Conservation (phyloP, 768 basidiomycete species). For the Tricholoma hemisulphureum region DNA sequence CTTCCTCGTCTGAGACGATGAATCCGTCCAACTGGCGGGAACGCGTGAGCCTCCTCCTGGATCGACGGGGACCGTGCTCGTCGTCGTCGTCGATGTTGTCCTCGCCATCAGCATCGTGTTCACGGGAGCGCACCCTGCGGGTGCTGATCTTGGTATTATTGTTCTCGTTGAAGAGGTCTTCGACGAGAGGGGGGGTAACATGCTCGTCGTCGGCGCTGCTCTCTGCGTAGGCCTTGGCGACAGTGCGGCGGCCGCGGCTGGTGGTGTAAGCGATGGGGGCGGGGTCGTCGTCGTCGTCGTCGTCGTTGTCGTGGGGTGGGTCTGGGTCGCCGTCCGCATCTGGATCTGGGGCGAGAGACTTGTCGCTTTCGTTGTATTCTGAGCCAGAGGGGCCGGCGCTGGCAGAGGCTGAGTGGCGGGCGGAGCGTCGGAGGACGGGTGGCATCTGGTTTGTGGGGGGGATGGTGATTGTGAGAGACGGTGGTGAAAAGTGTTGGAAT, state of each 20-base stretch:
- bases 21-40: conserved; percentile 27
- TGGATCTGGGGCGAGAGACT: conserved; percentile 26
- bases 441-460: conserved; percentile 15
- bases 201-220: conserved; percentile 43
- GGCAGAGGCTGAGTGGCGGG: conserved; percentile 31
- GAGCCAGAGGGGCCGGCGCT: conserved; percentile 42
- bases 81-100: conserved; percentile 16
- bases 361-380: conserved; percentile 50
- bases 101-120: conserved; percentile 17
- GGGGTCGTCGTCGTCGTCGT: conserved; percentile 35
- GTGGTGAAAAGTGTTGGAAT: neutral
- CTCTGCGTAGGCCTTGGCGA: conserved; percentile 44
- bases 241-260: conserved; percentile 40
- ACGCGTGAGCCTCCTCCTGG: conserved; percentile 18
- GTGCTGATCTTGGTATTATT: conserved; percentile 14
- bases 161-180: conserved; percentile 28
- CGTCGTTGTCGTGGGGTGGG: conserved; percentile 24
- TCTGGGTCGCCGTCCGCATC: no score
- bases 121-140: conserved; percentile 13
- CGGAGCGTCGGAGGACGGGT: conserved; percentile 33
- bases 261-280: conserved; percentile 27
- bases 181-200: conserved; percentile 23
- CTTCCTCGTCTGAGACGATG: conserved; percentile 49
- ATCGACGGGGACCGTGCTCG: conserved; percentile 24
- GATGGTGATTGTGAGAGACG: conserved; percentile 26